These are phyloP conservation scores for Penicillium italicum DNA, from an alignment of 2,329 filamentous ascomycete species.

Conservation along the genomic window DNA sequence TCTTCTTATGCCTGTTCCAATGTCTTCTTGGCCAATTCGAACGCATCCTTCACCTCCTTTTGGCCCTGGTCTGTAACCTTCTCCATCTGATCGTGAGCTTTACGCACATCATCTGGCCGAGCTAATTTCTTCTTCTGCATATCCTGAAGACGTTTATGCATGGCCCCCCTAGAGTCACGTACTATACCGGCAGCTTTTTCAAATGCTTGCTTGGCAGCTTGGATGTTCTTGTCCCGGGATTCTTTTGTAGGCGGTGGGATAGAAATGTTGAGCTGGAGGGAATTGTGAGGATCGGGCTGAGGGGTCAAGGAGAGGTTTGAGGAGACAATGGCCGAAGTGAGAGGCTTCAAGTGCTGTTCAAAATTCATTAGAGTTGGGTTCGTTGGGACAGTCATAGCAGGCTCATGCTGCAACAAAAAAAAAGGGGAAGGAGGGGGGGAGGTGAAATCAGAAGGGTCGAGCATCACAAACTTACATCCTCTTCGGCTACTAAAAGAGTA, in stretches of 20 bases:
- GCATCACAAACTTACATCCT: constrained; percentile 50
- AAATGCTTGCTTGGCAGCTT: constrained; percentile 41
- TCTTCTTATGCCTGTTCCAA: constrained; percentile 33
- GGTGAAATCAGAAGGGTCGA: neutral
- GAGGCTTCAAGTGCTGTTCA: constrained; percentile 44
- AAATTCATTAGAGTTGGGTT: neutral
- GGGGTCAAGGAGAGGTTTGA: constrained; percentile 45
- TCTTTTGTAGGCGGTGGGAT: constrained; percentile 49
- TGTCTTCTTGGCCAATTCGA: constrained; percentile 41
- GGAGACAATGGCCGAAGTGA: constrained; percentile 42
- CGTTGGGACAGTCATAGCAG: neutral
- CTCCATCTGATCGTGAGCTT: constrained; percentile 48
- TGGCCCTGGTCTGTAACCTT: constrained; percentile 46
- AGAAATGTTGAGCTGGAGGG: constrained; percentile 44
- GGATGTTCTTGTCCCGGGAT: constrained; percentile 42
- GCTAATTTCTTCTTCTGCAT: constrained; percentile 44
- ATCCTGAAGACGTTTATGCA: constrained; percentile 46
- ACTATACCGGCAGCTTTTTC: constrained; percentile 42
- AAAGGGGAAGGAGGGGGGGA: neutral
- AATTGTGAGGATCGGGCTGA: constrained; percentile 42
- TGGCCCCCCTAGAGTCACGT: constrained; percentile 42
- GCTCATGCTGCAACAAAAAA: neutral
- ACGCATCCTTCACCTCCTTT: constrained; percentile 46
- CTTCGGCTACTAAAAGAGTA: constrained; percentile 62
- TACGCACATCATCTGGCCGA: constrained; percentile 45